phyloP scores from a whole-genome alignment of 2,329 filamentous ascomycete species.

The Fusarium luffae region DNA sequence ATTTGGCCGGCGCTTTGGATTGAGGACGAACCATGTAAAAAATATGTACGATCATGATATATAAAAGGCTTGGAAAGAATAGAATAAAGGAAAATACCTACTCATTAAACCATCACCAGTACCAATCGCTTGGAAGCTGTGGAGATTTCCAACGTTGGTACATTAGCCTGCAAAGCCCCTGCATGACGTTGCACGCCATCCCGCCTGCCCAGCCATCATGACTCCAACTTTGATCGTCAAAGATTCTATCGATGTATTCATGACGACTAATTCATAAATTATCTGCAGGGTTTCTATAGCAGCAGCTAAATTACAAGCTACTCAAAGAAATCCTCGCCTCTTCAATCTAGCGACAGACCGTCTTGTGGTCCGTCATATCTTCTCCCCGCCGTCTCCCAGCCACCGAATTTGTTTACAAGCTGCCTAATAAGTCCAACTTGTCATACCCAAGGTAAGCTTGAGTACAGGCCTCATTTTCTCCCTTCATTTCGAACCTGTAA shows the following conservation, averaged over 20 bases:
- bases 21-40: not conserved
- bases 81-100: slow-evolving; percentile 1
- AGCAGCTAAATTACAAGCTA: not conserved
- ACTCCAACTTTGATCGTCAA: slow-evolving; percentile 4
- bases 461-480: slow-evolving; percentile 19
- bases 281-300: not conserved
- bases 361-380: slow-evolving; percentile 17
- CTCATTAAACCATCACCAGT: not conserved
- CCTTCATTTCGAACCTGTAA: slow-evolving; percentile 1
- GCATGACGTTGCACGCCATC: slow-evolving; percentile 24
- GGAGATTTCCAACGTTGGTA: slow-evolving; percentile 15
- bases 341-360: not conserved
- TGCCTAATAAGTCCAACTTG: slow-evolving; percentile 19
- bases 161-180: slow-evolving; percentile 29
- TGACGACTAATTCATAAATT: not conserved
- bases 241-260: not conserved
- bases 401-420: slow-evolving; percentile 44
- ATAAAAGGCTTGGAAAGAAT: slow-evolving; percentile 11
- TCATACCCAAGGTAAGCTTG: slow-evolving; percentile 30
- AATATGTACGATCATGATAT: slow-evolving; percentile 30
- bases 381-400: slow-evolving; percentile 37
- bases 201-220: slow-evolving; percentile 25
- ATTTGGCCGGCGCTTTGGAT: slow-evolving; percentile 33
- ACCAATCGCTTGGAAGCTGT: not conserved
- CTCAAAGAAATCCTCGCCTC: not conserved